Evolutionary conservation across 2,329 filamentous ascomycete species (phyloP).

Genomic region (Botryotinia convoluta): DNA sequence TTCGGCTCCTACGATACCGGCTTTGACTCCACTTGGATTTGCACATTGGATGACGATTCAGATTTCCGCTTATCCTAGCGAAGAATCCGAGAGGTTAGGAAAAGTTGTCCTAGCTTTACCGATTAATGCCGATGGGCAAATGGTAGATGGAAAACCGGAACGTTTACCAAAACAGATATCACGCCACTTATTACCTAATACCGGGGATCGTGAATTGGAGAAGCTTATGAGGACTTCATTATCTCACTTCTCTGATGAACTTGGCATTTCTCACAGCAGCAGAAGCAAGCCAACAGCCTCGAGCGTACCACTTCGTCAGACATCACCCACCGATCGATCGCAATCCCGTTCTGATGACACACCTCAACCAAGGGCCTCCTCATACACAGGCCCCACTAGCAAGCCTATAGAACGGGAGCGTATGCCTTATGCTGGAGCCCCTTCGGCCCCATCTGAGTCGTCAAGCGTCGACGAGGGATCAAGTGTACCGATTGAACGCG

Average conservation of each 20-base stretch:
- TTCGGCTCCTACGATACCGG: constrained; percentile 58
- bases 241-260: constrained; percentile 45
- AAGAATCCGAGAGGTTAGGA: constrained; percentile 68
- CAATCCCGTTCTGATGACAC: constrained; percentile 31
- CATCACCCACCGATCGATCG: constrained; percentile 29
- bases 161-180: constrained; percentile 77
- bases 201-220: constrained; percentile 54
- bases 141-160: constrained; percentile 63
- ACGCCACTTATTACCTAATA: constrained; percentile 65
- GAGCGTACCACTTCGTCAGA: constrained; percentile 30
- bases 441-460: constrained; percentile 37
- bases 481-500: constrained; percentile 56
- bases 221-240: constrained; percentile 61
- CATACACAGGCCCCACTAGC: constrained; percentile 28
- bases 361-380: constrained; percentile 26
- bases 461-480: constrained; percentile 42
- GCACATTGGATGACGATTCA: constrained; percentile 69
- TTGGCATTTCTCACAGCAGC: constrained; percentile 44
- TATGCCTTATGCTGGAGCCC: constrained; percentile 40
- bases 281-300: constrained; percentile 37
- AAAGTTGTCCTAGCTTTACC: constrained; percentile 68
- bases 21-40: constrained; percentile 66
- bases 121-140: constrained; percentile 54
- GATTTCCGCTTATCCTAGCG: constrained; percentile 72
- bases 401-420: constrained; percentile 40